Evolutionary conservation across 345 rosid species (phyloP).

Genomic region (Carallia pectinifolia): DNA sequence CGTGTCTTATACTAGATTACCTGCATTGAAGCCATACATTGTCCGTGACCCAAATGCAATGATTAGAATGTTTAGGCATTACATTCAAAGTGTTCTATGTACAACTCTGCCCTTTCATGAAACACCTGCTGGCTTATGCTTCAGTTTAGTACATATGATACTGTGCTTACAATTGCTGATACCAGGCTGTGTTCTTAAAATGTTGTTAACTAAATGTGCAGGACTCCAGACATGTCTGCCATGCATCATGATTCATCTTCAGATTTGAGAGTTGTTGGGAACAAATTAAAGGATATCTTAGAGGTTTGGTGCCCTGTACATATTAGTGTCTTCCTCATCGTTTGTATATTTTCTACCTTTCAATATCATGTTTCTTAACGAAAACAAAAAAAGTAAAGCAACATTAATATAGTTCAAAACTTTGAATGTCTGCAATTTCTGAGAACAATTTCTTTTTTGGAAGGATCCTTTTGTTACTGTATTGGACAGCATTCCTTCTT

Average conservation of each 20-base stretch:
- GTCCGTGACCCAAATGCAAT: too few species aligned
- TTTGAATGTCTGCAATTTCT: not conserved
- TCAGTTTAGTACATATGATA: too few species aligned
- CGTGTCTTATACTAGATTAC: too few species aligned
- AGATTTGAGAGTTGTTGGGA: constrained; percentile 60
- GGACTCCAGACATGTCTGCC: constrained; percentile 81
- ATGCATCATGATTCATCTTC: constrained; percentile 73
- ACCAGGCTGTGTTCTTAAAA: not conserved
- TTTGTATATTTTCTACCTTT: not conserved
- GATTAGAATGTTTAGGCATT: too few species aligned
- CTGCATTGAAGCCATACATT: too few species aligned
- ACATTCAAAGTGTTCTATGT: too few species aligned
- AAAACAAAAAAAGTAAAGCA: too few species aligned
- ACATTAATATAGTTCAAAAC: not conserved
- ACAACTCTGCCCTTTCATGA: not conserved
- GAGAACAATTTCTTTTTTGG: not conserved
- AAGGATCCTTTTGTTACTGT: not conserved
- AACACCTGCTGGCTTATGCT: not conserved
- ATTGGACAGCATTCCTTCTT: not conserved
- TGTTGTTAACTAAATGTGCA: constrained; percentile 26
- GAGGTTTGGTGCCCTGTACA: constrained; percentile 42
- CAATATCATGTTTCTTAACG: not conserved
- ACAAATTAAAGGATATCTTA: constrained; percentile 55
- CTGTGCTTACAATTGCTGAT: not conserved
- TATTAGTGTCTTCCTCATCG: not conserved